Percentiles rank a stretch among this genome's conserved stretches.
phyloP scores from a whole-genome alignment of 352 stramenopile species.

The Phytopythium aichiense region DNA sequence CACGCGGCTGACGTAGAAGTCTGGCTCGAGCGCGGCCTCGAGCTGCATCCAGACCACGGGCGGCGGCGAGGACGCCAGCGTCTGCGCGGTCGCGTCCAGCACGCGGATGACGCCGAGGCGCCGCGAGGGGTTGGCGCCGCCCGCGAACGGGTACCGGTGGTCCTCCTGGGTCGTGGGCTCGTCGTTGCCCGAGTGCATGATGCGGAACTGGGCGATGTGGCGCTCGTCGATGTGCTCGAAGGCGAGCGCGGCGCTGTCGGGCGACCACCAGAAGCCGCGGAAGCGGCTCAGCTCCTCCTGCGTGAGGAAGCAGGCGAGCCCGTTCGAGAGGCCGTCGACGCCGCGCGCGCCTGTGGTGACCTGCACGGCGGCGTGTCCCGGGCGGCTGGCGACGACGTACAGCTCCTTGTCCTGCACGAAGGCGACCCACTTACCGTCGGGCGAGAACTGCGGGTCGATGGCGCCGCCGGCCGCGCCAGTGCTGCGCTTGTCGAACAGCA shows the following conservation, averaged over 20 bases:
- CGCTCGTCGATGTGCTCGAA: conserved; percentile 94
- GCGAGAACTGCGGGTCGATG: conserved; percentile 93
- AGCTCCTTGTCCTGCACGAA: conserved; percentile 95
- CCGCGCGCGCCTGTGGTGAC: conserved; percentile 74
- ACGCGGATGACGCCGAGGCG: conserved; percentile 75
- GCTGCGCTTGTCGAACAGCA: conserved; percentile 87
- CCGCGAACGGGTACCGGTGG: conserved; percentile 92
- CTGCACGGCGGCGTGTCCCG: conserved; percentile 50
- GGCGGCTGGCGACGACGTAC: conserved; percentile 81
- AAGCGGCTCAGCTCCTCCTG: conserved; percentile 97
- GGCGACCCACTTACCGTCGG: conserved; percentile 90
- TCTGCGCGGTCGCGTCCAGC: conserved; percentile 15
- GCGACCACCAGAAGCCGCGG: conserved; percentile 95
- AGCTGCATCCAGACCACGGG: conserved; percentile 71
- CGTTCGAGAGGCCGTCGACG: conserved; percentile 82
- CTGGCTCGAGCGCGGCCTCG: conserved; percentile 23
- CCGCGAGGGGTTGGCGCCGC: conserved; percentile 88
- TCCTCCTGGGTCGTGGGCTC: conserved; percentile 69
- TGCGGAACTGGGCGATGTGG: conserved; percentile 91
- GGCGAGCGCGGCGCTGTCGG: conserved; percentile 78
- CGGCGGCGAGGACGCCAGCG: conserved; percentile 23
- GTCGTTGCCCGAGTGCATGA: conserved; percentile 91
- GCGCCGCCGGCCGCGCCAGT: conserved; percentile 65
- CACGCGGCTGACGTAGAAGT: conserved; percentile 92
- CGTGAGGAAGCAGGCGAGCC: conserved; percentile 96